phyloP scores from a whole-genome alignment of 352 stramenopile genomes.

The Pythium dissotocum region DNA sequence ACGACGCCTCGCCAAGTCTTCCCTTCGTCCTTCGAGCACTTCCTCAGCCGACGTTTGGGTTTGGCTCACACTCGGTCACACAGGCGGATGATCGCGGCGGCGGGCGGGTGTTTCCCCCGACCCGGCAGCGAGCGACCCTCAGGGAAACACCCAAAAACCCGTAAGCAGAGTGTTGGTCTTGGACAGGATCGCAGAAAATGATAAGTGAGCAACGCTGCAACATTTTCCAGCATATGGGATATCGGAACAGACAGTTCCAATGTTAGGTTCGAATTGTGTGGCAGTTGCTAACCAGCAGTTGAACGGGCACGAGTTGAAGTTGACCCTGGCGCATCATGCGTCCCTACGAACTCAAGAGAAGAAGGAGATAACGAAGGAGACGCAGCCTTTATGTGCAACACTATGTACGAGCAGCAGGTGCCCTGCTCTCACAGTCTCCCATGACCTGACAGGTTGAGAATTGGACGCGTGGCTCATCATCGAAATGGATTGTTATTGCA shows the following conservation, averaged over 20 bases:
- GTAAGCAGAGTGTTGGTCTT: constrained; percentile 26
- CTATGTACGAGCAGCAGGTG: too few species aligned
- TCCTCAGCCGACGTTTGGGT: not conserved
- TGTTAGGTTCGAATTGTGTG: constrained; percentile 6
- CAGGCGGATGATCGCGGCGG: not conserved
- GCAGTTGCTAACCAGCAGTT: constrained; percentile 1
- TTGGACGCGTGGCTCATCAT: too few species aligned
- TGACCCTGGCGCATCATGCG: constrained; percentile 1
- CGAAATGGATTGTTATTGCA: too few species aligned
- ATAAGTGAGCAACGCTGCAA: constrained; percentile 4
- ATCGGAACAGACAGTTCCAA: not conserved
- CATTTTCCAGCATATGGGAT: constrained; percentile 15
- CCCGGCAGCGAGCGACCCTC: constrained; percentile 19
- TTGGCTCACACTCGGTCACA: not conserved
- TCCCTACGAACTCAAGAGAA: too few species aligned
- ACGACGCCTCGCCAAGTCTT: not conserved
- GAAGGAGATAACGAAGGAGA: too few species aligned
- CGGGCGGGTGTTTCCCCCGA: not conserved
- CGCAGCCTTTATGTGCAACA: too few species aligned
- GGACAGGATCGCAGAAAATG: constrained; percentile 3
- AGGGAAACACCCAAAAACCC: constrained; percentile 30
- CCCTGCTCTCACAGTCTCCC: too few species aligned
- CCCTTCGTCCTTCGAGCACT: constrained; percentile 6
- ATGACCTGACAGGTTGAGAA: too few species aligned
- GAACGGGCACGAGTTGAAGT: constrained; percentile 4